phyloP scores from a whole-genome alignment of 352 stramenopile genomes.

The Phytophthora pluvialis region DNA sequence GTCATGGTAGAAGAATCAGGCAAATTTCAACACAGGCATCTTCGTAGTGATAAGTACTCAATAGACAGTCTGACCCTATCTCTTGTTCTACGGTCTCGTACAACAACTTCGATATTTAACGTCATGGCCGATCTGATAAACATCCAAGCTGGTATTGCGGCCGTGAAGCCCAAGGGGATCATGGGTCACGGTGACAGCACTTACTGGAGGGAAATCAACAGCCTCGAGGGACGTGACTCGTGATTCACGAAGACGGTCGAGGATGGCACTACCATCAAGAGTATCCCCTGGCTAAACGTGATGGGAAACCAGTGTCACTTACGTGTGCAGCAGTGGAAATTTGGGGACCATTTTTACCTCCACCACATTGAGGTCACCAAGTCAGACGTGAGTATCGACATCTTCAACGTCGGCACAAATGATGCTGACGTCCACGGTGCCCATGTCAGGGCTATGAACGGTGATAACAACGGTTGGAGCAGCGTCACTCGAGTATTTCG shows the following conservation, averaged over 20 bases:
- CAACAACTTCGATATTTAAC: conserved; percentile 26
- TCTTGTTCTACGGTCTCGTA: not conserved
- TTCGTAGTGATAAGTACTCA: no score
- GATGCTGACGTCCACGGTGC: conserved; percentile 16
- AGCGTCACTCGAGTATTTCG: conserved; percentile 3
- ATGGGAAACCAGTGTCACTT: conserved; percentile 21
- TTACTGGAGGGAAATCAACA: conserved; percentile 30
- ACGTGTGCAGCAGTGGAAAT: conserved; percentile 24
- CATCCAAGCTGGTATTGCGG: conserved; percentile 12
- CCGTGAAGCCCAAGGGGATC: conserved; percentile 19
- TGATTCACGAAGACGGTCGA: conserved; percentile 23
- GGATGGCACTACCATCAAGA: conserved; percentile 12
- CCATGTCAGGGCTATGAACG: conserved; percentile 25
- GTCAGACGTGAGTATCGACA: conserved; percentile 15
- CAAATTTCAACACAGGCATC: no score
- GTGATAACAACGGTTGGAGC: conserved; percentile 1
- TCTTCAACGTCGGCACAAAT: conserved; percentile 29
- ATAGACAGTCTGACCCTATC: no score
- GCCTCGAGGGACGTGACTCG: conserved; percentile 10
- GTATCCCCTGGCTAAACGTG: conserved; percentile 22
- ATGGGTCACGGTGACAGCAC: conserved; percentile 21
- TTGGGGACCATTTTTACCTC: conserved; percentile 12
- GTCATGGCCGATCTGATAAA: conserved; percentile 26
- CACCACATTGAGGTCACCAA: conserved; percentile 4
- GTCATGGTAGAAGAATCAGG: no score